phyloP scores from a whole-genome alignment of 495 filamentous ascomycete genomes.

The Lasiosphaeriaceae sp. region DNA sequence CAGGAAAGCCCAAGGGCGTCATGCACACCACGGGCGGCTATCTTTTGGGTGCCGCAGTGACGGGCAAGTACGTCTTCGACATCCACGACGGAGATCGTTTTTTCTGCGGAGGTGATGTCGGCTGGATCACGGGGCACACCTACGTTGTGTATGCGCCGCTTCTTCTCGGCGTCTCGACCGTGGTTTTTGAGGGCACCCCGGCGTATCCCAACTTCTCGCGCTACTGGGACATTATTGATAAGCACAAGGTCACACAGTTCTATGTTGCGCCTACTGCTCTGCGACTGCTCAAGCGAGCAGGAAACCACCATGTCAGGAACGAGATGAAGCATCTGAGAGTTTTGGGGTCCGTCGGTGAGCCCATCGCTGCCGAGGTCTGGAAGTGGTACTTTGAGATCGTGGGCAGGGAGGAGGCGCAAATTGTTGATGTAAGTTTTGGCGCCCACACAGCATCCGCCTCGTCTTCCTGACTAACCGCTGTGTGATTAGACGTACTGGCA shows the following conservation, averaged over 20 bases:
- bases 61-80: conserved; percentile 98
- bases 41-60: conserved; percentile 84
- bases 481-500: conserved; percentile 94
- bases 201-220: conserved; percentile 97
- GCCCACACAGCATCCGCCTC: neutral
- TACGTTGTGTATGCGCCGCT: conserved; percentile 98
- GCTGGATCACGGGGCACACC: conserved; percentile 99
- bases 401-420: conserved; percentile 86
- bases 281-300: conserved; percentile 88
- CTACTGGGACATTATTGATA: conserved; percentile 97
- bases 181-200: conserved; percentile 98
- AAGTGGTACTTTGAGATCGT: conserved; percentile 99
- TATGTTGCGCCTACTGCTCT: conserved; percentile 97
- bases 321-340: conserved; percentile 87
- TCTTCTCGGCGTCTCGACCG: conserved; percentile 85
- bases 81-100: conserved; percentile 90
- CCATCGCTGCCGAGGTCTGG: conserved; percentile 98
- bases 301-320: conserved; percentile 83
- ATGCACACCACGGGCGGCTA: conserved; percentile 98
- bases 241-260: conserved; percentile 94
- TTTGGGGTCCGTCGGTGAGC: conserved; percentile 95
- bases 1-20: conserved; percentile 97
- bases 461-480: conserved; percentile 2
- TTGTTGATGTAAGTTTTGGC: conserved; percentile 77
- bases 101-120: conserved; percentile 98